Percentiles rank a stretch among this genome's conserved stretches.
These are phyloP conservation scores for Hirsutella minnesotensis DNA, from an alignment of 2,329 filamentous ascomycete species.

Conservation along the genomic window DNA sequence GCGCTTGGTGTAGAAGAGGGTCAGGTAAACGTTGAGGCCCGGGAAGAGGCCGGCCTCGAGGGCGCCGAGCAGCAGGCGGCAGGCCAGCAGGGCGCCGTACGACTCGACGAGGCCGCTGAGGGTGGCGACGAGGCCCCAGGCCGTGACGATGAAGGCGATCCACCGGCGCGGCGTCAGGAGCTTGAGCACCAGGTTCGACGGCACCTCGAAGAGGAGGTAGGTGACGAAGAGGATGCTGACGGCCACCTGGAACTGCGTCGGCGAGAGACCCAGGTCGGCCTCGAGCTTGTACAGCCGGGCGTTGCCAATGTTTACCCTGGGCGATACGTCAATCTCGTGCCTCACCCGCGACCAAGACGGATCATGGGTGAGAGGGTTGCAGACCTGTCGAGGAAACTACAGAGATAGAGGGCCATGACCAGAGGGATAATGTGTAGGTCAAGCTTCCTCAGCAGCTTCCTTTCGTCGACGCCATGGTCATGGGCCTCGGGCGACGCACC, in stretches of 20 bases:
- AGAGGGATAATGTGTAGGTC: constrained; percentile 54
- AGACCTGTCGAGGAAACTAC: constrained; percentile 60
- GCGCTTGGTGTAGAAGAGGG: constrained; percentile 63
- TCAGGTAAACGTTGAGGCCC: constrained; percentile 56
- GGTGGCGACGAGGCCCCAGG: constrained; percentile 59
- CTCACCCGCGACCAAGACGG: constrained; percentile 9
- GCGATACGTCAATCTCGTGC: neutral
- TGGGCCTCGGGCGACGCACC: constrained; percentile 7
- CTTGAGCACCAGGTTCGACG: constrained; percentile 53
- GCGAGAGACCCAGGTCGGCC: constrained; percentile 45
- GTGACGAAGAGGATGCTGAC: constrained; percentile 59
- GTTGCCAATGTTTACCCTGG: constrained; percentile 61
- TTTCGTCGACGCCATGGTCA: constrained; percentile 24
- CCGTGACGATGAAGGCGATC: constrained; percentile 50
- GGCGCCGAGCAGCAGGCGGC: constrained; percentile 54
- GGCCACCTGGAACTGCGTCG: constrained; percentile 56
- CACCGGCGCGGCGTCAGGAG: constrained; percentile 50
- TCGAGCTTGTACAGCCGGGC: constrained; percentile 55
- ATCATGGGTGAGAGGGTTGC: neutral
- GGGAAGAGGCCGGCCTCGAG: constrained; percentile 62
- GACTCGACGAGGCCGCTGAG: constrained; percentile 56
- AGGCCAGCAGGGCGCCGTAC: constrained; percentile 55
- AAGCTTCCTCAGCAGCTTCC: constrained; percentile 50
- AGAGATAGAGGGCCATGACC: constrained; percentile 58
- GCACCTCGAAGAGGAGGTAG: constrained; percentile 49